Conservation (phyloP, 495 filamentous ascomycete species). For the Talaromyces adpressus region DNA sequence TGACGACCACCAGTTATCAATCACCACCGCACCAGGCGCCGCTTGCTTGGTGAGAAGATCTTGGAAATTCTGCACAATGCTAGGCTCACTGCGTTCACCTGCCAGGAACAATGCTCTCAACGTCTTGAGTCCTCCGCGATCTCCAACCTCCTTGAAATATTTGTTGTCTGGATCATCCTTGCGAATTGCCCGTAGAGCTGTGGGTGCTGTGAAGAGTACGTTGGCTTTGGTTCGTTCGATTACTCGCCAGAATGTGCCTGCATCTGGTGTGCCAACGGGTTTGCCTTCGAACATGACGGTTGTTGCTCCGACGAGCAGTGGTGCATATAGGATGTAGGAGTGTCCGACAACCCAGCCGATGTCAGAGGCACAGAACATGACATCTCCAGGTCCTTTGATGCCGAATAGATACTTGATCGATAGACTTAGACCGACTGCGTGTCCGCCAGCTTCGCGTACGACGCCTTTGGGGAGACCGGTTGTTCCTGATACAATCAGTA, state of each 20-base stretch:
- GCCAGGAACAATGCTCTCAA: conserved; percentile 76
- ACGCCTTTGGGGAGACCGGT: conserved; percentile 89
- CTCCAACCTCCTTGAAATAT: conserved; percentile 52
- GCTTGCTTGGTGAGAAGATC: conserved; percentile 58
- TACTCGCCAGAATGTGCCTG: conserved; percentile 81
- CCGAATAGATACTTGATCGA: conserved; percentile 74
- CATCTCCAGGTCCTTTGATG: conserved; percentile 72
- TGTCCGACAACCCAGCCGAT: conserved; percentile 85
- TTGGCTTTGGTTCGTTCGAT: conserved; percentile 80
- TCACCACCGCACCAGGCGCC: conserved; percentile 55
- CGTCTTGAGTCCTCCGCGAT: conserved; percentile 57
- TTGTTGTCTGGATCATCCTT: conserved; percentile 73
- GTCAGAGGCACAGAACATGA: conserved; percentile 78
- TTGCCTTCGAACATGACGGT: conserved; percentile 91
- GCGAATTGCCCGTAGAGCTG: conserved; percentile 77
- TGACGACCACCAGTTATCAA: conserved; percentile 97
- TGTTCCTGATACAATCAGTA: conserved; percentile 44
- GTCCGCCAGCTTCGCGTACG: conserved; percentile 73
- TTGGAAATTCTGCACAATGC: conserved; percentile 74
- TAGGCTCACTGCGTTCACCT: conserved; percentile 83
- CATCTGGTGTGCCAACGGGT: conserved; percentile 82
- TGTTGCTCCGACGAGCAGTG: conserved; percentile 74
- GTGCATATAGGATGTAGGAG: conserved; percentile 79
- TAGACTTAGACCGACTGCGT: conserved; percentile 78
- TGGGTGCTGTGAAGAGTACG: conserved; percentile 78